Evolutionary conservation across 2,329 filamentous ascomycete genomes (phyloP).

Genomic region (Blastomyces percursus): DNA sequence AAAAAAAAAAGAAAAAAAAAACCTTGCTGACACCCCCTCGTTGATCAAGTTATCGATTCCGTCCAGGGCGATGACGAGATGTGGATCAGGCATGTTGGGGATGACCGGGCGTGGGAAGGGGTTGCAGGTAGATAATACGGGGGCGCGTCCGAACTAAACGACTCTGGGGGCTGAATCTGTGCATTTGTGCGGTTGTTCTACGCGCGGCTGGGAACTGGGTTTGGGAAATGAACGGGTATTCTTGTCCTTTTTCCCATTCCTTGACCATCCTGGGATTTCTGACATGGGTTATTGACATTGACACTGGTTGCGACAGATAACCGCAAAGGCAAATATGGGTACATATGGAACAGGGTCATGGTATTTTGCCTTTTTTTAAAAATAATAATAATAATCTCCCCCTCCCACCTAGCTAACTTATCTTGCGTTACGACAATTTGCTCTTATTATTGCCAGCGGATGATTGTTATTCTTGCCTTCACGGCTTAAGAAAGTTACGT

Average conservation of each 20-base stretch:
- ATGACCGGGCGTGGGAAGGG: constrained; percentile 33
- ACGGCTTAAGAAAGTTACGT: too few relatives aligned
- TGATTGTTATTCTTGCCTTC: background rate
- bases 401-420: background rate
- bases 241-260: too few relatives aligned
- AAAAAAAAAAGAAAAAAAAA: background rate
- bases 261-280: background rate
- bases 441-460: background rate
- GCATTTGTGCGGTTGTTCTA: background rate
- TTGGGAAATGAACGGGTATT: background rate
- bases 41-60: constrained; percentile 26
- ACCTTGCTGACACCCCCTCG: constrained; percentile 3
- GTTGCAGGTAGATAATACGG: constrained; percentile 6
- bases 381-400: background rate
- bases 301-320: background rate
- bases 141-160: too few relatives aligned
- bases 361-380: too few relatives aligned
- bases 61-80: constrained; percentile 21
- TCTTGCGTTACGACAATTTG: background rate
- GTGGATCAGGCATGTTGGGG: constrained; percentile 34
- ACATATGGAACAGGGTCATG: background rate
- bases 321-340: background rate
- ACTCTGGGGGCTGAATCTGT: background rate
- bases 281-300: background rate
- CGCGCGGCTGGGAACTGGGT: background rate